Conservation (phyloP, 2,329 filamentous ascomycete genomes). For the Cyclaneusma minus region DNA sequence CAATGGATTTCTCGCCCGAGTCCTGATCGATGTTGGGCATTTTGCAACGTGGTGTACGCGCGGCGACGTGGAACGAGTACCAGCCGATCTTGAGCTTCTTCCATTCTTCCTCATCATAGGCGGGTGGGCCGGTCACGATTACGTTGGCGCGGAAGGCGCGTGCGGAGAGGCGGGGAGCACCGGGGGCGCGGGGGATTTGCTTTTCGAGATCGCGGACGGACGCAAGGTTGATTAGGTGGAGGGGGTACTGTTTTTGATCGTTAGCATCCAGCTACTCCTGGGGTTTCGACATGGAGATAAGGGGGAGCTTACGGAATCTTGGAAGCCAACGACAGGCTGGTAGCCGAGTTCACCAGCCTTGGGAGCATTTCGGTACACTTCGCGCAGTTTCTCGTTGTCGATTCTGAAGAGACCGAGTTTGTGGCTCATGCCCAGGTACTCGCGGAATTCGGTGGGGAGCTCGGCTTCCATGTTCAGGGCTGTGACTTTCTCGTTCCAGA, state of each 20-base stretch:
- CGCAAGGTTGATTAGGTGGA: slow-evolving; percentile 51
- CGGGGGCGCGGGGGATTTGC: slow-evolving; percentile 34
- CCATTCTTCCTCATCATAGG: slow-evolving; percentile 60
- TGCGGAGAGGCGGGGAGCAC: slow-evolving; percentile 37
- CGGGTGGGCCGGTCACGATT: slow-evolving; percentile 45
- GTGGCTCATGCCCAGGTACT: slow-evolving; percentile 51
- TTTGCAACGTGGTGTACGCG: slow-evolving; percentile 54
- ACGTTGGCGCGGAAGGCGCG: slow-evolving; percentile 59
- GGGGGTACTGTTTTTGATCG: slow-evolving; percentile 46
- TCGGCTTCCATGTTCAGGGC: slow-evolving; percentile 43
- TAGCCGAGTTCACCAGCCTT: slow-evolving; percentile 41
- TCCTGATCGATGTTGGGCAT: slow-evolving; percentile 52
- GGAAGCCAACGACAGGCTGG: slow-evolving; percentile 50
- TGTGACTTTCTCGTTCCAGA: slow-evolving; percentile 43
- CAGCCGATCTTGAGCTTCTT: slow-evolving; percentile 35
- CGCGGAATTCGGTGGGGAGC: slow-evolving; percentile 43
- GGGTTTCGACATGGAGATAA: not conserved
- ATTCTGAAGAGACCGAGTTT: slow-evolving; percentile 54
- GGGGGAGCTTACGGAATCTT: slow-evolving; percentile 43
- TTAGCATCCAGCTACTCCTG: slow-evolving; percentile 7
- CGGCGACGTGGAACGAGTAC: slow-evolving; percentile 42
- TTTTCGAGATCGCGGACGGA: slow-evolving; percentile 46
- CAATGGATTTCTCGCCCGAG: slow-evolving; percentile 15
- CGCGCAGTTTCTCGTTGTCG: slow-evolving; percentile 37
- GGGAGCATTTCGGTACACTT: slow-evolving; percentile 46